Base-by-base conservation (phyloP, 2,329 filamentous ascomycete genomes). In the Neobulgaria alba region DNA sequence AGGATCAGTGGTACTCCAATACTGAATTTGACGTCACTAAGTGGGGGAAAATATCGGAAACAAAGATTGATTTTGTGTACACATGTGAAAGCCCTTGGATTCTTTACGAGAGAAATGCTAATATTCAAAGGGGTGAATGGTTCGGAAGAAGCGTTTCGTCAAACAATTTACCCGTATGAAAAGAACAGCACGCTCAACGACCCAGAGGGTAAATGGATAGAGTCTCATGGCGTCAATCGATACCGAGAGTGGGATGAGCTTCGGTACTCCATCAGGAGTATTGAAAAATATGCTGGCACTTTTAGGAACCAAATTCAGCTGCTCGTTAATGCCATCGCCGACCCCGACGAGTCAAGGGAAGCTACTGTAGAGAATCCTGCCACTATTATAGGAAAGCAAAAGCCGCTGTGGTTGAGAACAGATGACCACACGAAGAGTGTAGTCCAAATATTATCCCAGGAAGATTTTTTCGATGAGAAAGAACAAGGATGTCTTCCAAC, bases 191-290 rank as follows among this genome's bases (percentile, higher is more conserved):
- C 59, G 3, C 56, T 67, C 7, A 67, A 67, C 43, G 63, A 66
- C 39, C 36, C 50, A 1, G 57, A 62, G 12, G 63, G 63, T n/a
- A 54, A 59, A 36, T 67, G 64, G 64, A 54, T 67, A 15, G 52
- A 57, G 15, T 60, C 60, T 5, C 65, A 67, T 42, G 57, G 63
- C 36, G 57, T 64, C 32, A 67, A 67, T 46, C 50, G 64, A 14
- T 67, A 67, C 45, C 62, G 65, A 1, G 65, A 67, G 44, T 67
- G 65, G 64, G 59, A 67, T 33, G 65, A 67, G 49, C 47, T 67
- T n/a, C 57, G 62, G 20, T 67, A 65, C 42, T 67, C 65, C 2
- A 58, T 67, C 50, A 59, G 64, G 19, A 67, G 63, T 32, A 55
- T 67, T 15, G 61, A 67, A 41, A 59, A 57, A 29, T 62, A 65